Evolutionary conservation across 768 basidiomycete genomes (phyloP), one percentile per base, ranked within the genome.

Genomic region (Plicaturopsis crispa): DNA sequence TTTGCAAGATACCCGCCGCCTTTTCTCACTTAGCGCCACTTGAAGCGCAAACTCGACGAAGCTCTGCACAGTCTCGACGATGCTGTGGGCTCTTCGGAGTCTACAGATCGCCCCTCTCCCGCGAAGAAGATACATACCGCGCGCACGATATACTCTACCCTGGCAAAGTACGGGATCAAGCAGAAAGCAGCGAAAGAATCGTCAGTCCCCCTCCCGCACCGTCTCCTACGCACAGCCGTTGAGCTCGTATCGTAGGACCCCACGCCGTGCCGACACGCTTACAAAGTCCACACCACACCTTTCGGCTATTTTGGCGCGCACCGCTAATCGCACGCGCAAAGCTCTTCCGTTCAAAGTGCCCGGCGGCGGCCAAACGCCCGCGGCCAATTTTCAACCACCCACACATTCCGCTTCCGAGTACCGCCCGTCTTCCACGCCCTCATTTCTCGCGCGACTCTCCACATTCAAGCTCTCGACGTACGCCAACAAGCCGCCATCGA

Each of bases 401-500:
- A 67, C 17, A 48, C 60, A 12, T 42, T 61, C 49, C 0, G 60
- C 63, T 1, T 73, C 75, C 11, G 83, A 84, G 40, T 90, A 88
- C 49, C 68, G 84, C 33, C 88, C 87, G 3, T 86, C 86, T 3
- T 90, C 87, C 8, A 72, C 74, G 4, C 60, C 74, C 2, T 84
- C 80, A 4, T 84, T 90, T 50, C 60, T 91, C 18, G 65, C 73
- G 12, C 82, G 87, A 31, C 72, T 91, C 2, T 64, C 75, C 1
- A 87, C 87, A 1, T 91, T 73, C 59, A 89, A 81, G 54, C 70
- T 90, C 20, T 61, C 81, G 8, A 89, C 87, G 0, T 91, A 88
- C 49, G 69, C 80, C 13, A 84, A 83, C 46, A 90, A 90, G 54
- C 84, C 86, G 1, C 39, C 73, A 0, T 64, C 67, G 7, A 79